Evolutionary conservation across 2,329 filamentous ascomycete genomes (phyloP).

Genomic region (Arthrobotrys iridis): DNA sequence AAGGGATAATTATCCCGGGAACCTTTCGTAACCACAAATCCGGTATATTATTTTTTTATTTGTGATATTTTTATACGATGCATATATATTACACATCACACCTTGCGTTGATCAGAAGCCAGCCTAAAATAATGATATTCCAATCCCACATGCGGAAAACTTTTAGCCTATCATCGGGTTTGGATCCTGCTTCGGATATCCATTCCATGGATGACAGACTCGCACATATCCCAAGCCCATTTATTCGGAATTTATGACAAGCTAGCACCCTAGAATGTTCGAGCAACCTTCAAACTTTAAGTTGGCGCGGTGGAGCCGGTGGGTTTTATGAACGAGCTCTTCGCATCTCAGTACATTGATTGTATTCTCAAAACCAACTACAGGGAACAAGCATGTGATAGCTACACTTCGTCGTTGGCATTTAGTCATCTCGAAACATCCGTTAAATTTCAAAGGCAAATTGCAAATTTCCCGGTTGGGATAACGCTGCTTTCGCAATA

Average conservation of each 20-base stretch:
- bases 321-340: constrained; percentile 16
- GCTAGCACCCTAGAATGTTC: constrained; percentile 36
- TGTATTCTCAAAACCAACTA: background rate
- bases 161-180: constrained; percentile 29
- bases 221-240: constrained; percentile 41
- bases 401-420: background rate
- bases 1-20: constrained; percentile 39
- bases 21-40: constrained; percentile 1
- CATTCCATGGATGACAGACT: constrained; percentile 31
- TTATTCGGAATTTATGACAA: constrained; percentile 51
- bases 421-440: background rate
- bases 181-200: constrained; percentile 22
- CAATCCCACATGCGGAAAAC: constrained; percentile 19
- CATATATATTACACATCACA: constrained; percentile 6
- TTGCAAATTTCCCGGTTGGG: constrained; percentile 11
- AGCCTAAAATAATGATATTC: constrained; percentile 2
- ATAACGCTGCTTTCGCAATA: constrained; percentile 2
- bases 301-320: constrained; percentile 6
- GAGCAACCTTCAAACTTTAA: constrained; percentile 21
- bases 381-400: constrained; percentile 15
- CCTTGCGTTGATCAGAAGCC: constrained; percentile 9
- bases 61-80: constrained; percentile 11
- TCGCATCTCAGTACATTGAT: background rate
- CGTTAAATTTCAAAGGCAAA: background rate
- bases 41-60: constrained; percentile 6